These are phyloP conservation scores for Hortaea sp. DNA, from an alignment of 2,329 filamentous ascomycete genomes.

Conservation along the genomic window DNA sequence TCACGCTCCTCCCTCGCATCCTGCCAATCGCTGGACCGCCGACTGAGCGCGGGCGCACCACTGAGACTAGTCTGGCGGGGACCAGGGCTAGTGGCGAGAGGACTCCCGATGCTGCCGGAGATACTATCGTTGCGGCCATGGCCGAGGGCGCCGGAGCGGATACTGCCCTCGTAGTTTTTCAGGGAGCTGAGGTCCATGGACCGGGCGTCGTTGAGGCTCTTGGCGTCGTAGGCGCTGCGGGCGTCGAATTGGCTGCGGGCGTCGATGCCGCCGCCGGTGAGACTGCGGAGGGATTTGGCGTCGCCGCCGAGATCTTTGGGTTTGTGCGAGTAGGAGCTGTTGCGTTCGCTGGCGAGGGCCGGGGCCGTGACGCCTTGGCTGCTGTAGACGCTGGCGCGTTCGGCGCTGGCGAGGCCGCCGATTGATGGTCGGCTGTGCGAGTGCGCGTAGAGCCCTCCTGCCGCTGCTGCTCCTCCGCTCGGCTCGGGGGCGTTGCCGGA, in stretches of 20 bases:
- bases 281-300: slow-evolving; percentile 21
- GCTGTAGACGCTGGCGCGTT: slow-evolving; percentile 62
- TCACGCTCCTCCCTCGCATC: slow-evolving; percentile 8
- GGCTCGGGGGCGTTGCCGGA: slow-evolving; percentile 50
- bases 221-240: slow-evolving; percentile 10
- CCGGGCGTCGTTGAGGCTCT: slow-evolving; percentile 9
- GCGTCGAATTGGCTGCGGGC: slow-evolving; percentile 30
- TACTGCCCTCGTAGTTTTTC: slow-evolving; percentile 69
- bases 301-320: slow-evolving; percentile 13
- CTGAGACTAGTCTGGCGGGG: slow-evolving; percentile 5
- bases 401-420: slow-evolving; percentile 46
- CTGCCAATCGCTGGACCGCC: slow-evolving; percentile 17
- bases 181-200: slow-evolving; percentile 47
- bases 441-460: slow-evolving; percentile 26
- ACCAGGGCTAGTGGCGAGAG: slow-evolving; percentile 45
- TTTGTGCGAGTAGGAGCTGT: slow-evolving; percentile 57
- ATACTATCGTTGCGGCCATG: slow-evolving; percentile 77
- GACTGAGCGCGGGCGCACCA: slow-evolving; percentile 8
- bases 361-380: slow-evolving; percentile 38
- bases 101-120: slow-evolving; percentile 62
- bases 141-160: slow-evolving; percentile 66
- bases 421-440: slow-evolving; percentile 47
- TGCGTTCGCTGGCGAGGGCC: slow-evolving; percentile 62
- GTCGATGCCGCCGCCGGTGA: slow-evolving; percentile 22
- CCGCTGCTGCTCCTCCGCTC: neutral